Evolutionary conservation across 495 filamentous ascomycete species (phyloP).

Genomic region (Annulohypoxylon bovei): DNA sequence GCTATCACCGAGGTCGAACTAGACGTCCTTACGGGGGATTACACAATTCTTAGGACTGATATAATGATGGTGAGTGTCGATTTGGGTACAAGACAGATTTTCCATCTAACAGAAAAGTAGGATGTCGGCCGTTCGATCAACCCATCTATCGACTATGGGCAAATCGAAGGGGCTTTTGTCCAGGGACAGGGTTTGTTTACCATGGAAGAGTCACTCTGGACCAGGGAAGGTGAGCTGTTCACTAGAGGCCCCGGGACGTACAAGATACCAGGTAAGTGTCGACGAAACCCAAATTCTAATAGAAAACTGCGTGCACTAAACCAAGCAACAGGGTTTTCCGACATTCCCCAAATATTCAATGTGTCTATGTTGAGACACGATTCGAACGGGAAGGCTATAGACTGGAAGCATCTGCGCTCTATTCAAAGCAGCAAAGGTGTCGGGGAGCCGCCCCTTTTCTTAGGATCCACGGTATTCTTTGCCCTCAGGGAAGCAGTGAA

Average conservation of each 20-base stretch:
- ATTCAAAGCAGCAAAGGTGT: slow-evolving; percentile 80
- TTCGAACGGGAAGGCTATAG: slow-evolving; percentile 68
- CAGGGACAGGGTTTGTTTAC: slow-evolving; percentile 90
- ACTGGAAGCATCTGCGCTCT: slow-evolving; percentile 85
- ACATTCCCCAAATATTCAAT: slow-evolving; percentile 87
- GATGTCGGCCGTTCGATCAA: slow-evolving; percentile 86
- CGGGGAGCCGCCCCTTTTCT: slow-evolving; percentile 84
- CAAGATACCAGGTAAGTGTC: slow-evolving; percentile 71
- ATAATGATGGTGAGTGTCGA: slow-evolving; percentile 74
- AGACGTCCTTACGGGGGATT: slow-evolving; percentile 85
- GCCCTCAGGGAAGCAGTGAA: slow-evolving; percentile 77
- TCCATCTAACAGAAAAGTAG: slow-evolving; percentile 13
- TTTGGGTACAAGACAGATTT: background rate
- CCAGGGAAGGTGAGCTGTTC: slow-evolving; percentile 75
- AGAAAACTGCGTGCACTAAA: slow-evolving; percentile 1
- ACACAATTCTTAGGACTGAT: slow-evolving; percentile 81
- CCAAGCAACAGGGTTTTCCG: slow-evolving; percentile 64
- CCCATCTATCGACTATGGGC: slow-evolving; percentile 86
- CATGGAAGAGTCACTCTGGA: slow-evolving; percentile 85
- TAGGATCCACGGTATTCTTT: slow-evolving; percentile 85
- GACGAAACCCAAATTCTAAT: slow-evolving; percentile 47
- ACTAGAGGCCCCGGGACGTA: slow-evolving; percentile 81
- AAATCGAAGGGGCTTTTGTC: slow-evolving; percentile 88
- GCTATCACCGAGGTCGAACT: slow-evolving; percentile 83
- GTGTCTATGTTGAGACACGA: slow-evolving; percentile 70